Conservation (phyloP, 305 asterid species). For the Solanum hybrid region DNA sequence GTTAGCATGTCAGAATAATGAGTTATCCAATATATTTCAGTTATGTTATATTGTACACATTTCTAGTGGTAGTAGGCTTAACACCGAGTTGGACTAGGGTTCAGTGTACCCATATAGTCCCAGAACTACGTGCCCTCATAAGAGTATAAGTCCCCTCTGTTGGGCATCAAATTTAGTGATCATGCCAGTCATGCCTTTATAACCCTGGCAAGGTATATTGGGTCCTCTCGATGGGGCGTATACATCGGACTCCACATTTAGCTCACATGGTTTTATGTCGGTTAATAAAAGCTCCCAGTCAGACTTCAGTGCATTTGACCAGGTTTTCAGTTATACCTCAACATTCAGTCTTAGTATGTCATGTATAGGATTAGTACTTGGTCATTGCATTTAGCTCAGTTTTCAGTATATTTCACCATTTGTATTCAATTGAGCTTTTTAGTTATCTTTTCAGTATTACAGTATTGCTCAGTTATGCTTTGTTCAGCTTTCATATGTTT, state of each 20-base stretch:
- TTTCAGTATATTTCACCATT: too few species aligned
- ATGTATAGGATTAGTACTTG: not conserved
- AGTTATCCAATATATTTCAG: too few species aligned
- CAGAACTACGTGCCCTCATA: not conserved
- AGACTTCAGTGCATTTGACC: not conserved
- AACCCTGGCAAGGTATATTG: not conserved
- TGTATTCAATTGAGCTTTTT: not conserved
- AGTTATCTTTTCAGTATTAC: too few species aligned
- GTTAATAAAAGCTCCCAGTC: not conserved
- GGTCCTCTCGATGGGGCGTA: not conserved
- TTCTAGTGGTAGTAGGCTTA: not conserved
- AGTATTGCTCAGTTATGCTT: not conserved
- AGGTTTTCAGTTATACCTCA: not conserved
- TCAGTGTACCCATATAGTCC: not conserved
- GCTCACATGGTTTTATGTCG: not conserved
- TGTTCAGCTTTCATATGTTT: not conserved
- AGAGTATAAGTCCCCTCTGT: not conserved
- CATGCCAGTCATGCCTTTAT: not conserved
- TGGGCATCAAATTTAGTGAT: not conserved
- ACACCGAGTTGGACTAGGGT: not conserved
- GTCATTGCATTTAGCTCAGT: not conserved
- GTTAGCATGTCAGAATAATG: not conserved
- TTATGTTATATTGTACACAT: not conserved
- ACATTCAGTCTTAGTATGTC: too few species aligned
- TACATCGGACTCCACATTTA: not conserved